Percentiles rank a stretch among this genome's conserved stretches.
phyloP scores from a whole-genome alignment of 164 flowering plant genomes.

The Nymphaea colorata region DNA sequence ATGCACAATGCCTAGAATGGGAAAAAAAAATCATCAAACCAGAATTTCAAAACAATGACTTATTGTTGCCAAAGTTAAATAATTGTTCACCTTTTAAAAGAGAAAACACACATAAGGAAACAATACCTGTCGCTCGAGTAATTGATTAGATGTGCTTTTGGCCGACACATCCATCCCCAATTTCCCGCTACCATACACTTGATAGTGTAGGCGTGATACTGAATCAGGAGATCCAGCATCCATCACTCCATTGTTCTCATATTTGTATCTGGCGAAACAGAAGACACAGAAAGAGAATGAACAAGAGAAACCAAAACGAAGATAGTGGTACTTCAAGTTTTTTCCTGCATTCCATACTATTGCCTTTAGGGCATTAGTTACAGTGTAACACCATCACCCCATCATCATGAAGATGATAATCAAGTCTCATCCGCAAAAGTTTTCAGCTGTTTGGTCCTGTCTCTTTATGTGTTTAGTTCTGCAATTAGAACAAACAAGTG shows the following conservation, averaged over 20 bases:
- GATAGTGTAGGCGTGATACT: slow-evolving; percentile 57
- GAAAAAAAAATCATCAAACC: too few relatives aligned
- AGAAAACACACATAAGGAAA: neutral
- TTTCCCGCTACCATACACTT: slow-evolving; percentile 65
- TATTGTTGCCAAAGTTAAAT: too few relatives aligned
- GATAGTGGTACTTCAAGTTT: neutral
- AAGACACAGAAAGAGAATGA: slow-evolving; percentile 1
- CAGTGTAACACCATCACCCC: too few relatives aligned
- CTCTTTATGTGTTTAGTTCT: too few relatives aligned
- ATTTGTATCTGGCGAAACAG: slow-evolving; percentile 56
- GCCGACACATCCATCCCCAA: slow-evolving; percentile 44
- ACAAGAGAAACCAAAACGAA: neutral
- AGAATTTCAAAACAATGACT: too few relatives aligned
- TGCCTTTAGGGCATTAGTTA: too few relatives aligned
- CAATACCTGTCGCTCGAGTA: slow-evolving; percentile 94
- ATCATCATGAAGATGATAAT: too few relatives aligned
- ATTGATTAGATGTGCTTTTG: slow-evolving; percentile 77
- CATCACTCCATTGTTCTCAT: slow-evolving; percentile 72
- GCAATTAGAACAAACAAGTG: too few relatives aligned
- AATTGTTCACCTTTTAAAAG: neutral
- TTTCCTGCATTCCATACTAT: too few relatives aligned
- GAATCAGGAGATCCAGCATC: slow-evolving; percentile 79
- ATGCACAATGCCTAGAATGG: too few relatives aligned
- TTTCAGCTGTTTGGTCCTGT: too few relatives aligned
- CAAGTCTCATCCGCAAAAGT: too few relatives aligned